These are phyloP conservation scores for Annulohypoxylon nitens DNA, from an alignment of 495 filamentous ascomycete genomes.

Conservation along the genomic window DNA sequence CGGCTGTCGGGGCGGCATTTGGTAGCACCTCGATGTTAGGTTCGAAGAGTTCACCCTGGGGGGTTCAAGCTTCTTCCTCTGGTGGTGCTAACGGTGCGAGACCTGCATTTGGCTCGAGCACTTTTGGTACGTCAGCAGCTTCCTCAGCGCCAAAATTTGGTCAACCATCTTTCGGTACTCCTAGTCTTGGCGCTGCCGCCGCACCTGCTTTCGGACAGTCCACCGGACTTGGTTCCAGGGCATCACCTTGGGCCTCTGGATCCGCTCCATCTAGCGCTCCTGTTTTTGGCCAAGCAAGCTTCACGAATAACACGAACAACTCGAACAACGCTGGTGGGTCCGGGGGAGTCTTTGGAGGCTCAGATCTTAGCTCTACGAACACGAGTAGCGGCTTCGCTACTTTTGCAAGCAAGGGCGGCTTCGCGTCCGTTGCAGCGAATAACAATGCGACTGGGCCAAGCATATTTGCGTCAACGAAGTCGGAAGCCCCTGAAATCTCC, in stretches of 20 bases:
- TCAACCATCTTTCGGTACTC: conserved; percentile 54
- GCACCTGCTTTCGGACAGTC: conserved; percentile 68
- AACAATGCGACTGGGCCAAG: conserved; percentile 52
- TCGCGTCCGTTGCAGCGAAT: conserved; percentile 60
- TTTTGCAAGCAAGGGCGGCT: conserved; percentile 71
- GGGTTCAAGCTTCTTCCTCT: conserved; percentile 36
- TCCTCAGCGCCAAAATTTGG: conserved; percentile 65
- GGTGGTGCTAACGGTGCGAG: conserved; percentile 51
- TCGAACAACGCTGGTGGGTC: conserved; percentile 26
- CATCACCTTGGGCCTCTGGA: conserved; percentile 60
- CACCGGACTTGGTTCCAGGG: conserved; percentile 52
- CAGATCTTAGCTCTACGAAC: conserved; percentile 35
- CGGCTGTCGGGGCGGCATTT: conserved; percentile 49
- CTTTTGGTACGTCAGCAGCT: conserved; percentile 58
- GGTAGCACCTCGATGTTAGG: conserved; percentile 56
- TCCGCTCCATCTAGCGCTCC: conserved; percentile 48
- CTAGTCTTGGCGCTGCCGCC: conserved; percentile 46
- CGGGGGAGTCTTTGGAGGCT: conserved; percentile 50
- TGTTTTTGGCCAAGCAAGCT: conserved; percentile 58
- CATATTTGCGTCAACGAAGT: conserved; percentile 65
- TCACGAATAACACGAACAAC: conserved; percentile 38
- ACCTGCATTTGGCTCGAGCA: conserved; percentile 55
- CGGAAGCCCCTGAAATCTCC: conserved; percentile 53
- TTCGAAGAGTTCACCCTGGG: conserved; percentile 60
- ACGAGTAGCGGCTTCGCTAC: conserved; percentile 67